phyloP scores from a whole-genome alignment of 1,284 basidiomycete genomes.

The Cystobasidiaceae sp. region DNA sequence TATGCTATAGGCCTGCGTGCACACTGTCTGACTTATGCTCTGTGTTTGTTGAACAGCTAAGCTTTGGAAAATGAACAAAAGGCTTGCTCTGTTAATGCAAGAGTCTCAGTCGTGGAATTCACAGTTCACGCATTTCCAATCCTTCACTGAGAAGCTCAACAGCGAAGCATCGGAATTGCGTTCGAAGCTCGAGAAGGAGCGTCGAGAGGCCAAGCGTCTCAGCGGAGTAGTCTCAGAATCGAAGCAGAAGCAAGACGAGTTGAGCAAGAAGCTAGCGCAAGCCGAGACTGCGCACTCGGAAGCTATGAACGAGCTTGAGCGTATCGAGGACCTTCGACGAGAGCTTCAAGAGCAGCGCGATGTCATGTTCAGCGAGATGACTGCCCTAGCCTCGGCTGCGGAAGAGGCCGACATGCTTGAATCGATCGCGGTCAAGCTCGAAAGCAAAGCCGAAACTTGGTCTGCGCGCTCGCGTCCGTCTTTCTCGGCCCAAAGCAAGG shows the following conservation, averaged over 20 bases:
- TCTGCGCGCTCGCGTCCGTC: background rate
- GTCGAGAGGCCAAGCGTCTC: slow-evolving; percentile 35
- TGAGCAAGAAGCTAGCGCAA: slow-evolving; percentile 16
- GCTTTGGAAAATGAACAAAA: slow-evolving; percentile 14
- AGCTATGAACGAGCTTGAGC: slow-evolving; percentile 32
- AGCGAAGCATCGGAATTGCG: slow-evolving; percentile 34
- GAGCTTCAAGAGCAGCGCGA: slow-evolving; percentile 36
- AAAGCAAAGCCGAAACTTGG: slow-evolving; percentile 6
- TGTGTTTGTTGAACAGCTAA: slow-evolving; percentile 1
- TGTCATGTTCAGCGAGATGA: slow-evolving; percentile 32
- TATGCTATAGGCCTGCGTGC: slow-evolving; percentile 28
- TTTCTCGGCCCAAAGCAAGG: background rate
- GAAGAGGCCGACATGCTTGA: background rate
- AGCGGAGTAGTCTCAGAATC: slow-evolving; percentile 33
- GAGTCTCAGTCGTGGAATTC: slow-evolving; percentile 29
- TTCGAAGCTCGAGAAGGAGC: slow-evolving; percentile 37
- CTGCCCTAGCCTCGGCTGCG: background rate
- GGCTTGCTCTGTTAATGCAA: background rate
- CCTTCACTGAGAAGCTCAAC: slow-evolving; percentile 38
- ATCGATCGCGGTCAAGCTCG: background rate
- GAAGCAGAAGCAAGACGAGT: slow-evolving; percentile 34
- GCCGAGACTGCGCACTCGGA: slow-evolving; percentile 34
- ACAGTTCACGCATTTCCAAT: slow-evolving; percentile 22
- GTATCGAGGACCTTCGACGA: slow-evolving; percentile 32
- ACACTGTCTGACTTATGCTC: slow-evolving; percentile 25